Base-by-base conservation (phyloP, 306 rosid genomes). In the Ochetophila trinervis region DNA sequence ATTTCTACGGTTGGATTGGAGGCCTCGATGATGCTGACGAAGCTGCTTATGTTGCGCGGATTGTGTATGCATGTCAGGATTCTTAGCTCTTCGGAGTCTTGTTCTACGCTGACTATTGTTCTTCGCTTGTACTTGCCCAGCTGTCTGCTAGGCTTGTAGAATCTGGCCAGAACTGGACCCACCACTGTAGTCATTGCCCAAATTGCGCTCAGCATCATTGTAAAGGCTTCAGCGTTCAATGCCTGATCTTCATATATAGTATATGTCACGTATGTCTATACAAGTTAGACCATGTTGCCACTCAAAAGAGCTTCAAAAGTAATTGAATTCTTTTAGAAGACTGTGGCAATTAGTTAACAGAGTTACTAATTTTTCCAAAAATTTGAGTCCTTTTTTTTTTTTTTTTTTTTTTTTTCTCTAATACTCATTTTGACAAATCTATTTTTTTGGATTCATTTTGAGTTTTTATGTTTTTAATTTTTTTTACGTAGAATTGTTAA, bases 11-110 rank as follows among this genome's bases (percentile, higher is more conserved):
- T 57, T 24, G 87, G 72, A 68, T 72, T 72, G 4, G 83, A 74
- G 70, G 79, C 79, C 23, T 65, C 77, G 12, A 78, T 66, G 57
- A 82, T 80, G 65, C 65, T 72, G 34, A 72, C 24, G 9, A 82
- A 8, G 62, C 87, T 76, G 12, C 62, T 68, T 0, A 73, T 80
- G 42, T 75, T 76, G 12, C 65, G 51, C 0, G 57, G 10, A 21
- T 54, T n/a, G 32, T 78, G 79, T 17, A 73, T 16, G 40, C 82
- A 73, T 34, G 40, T 44, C 4, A 78, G 75, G 49, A 78, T 35
- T 45, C 67, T 67, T 42, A 78, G 40, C 63, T 72, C 74, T 8
- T 11, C 11, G 3, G 45, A 7, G 0, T 48, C 27, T 47, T 55
- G 32, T 21, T 58, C 48, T 40, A 69, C 12, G 59, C 64, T 67